Base-by-base conservation (phyloP, 257 asterid species). In the Capsicum chinense region DNA sequence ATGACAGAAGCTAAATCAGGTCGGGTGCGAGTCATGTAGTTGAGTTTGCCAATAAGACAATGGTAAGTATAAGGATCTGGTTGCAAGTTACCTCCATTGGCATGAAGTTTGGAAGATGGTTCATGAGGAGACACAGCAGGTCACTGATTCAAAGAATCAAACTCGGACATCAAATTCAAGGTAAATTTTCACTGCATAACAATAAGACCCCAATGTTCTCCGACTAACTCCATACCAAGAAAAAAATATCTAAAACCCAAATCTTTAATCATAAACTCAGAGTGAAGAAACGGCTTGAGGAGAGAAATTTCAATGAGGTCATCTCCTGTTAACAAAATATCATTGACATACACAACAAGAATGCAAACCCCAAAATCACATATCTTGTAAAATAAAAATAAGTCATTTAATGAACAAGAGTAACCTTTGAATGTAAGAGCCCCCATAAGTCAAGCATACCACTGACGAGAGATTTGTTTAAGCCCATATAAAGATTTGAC, bases 51-150 rank as follows among this genome's bases (percentile, higher is more conserved):
- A 0, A 56, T 12, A 0, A 56, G 17, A 56, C 17, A 17, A 1
- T 1, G 59, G 13, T 56, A 56, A 12, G 13, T 3, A 6, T 5
- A 2, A 4, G 59, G 59, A 13, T 56, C 16, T 12, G 59, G 17
- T 0, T 13, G 17, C 0, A 54, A 0, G 2, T 10, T 5, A 10
- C 58, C 58, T 9, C 0, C 3, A 54, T 0, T 0, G 0, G 15
- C 14, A 54, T 54, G 1, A 4, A 54, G 58, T 54, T 54, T 54
- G 15, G 16, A 54, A 9, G 15, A 58, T 12, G 56, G 33, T 26
- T 26, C 33, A 26, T 0, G 7, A 54, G 83, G 67, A 56, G 58
- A 39, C 3, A 4, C 4, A 13, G 19, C 57, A 2, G 11, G 8
- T 0, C 35, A 0, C 3, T 14, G 13, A 7, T 21, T 12, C 5